Conservation (phyloP, 306 rosid genomes). For the Prunus campanulata region DNA sequence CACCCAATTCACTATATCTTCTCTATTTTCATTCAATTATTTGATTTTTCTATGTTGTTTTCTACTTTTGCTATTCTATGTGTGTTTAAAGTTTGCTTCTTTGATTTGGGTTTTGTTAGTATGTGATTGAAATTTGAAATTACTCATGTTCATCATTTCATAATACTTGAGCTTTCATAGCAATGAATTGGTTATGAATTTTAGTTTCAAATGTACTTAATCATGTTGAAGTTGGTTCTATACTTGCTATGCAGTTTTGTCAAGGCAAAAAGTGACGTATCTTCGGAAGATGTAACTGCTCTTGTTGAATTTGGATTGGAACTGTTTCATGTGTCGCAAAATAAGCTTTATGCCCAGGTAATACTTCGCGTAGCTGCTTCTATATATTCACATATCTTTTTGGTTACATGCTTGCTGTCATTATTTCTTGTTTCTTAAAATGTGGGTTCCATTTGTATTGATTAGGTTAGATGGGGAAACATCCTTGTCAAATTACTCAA, state of each 20-base stretch:
- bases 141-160: background rate
- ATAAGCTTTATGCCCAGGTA: conserved; percentile 95
- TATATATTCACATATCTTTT: conserved; percentile 10
- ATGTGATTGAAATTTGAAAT: conserved; percentile 4
- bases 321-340: conserved; percentile 59
- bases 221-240: background rate
- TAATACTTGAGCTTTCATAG: background rate
- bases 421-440: conserved; percentile 15
- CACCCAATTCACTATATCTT: conserved; percentile 1
- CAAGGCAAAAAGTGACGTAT: conserved; percentile 90
- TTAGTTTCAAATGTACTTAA: background rate
- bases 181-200: background rate
- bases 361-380: conserved; percentile 26
- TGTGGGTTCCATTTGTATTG: conserved; percentile 36
- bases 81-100: background rate
- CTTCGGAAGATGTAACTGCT: conserved; percentile 69
- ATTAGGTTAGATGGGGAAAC: conserved; percentile 99
- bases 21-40: background rate
- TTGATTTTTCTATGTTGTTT: background rate
- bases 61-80: background rate
- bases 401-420: background rate
- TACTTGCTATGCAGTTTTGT: conserved; percentile 59
- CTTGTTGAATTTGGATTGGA: conserved; percentile 70
- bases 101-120: background rate
- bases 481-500: conserved; percentile 73